phyloP scores from a whole-genome alignment of 805 yeast genomes.

The Vanderwaltozyma tropicalis region DNA sequence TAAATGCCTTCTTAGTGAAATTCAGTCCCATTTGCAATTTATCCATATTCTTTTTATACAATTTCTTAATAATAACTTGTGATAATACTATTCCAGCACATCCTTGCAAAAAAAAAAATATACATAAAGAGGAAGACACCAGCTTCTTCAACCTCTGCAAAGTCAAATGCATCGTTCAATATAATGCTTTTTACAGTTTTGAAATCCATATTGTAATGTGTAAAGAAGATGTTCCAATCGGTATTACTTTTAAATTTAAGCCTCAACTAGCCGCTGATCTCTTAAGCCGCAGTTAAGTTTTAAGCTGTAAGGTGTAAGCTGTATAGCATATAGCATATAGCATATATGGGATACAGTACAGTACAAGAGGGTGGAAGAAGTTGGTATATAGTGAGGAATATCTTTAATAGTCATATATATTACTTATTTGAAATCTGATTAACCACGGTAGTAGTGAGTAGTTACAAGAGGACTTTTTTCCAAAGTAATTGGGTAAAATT shows the following conservation, averaged over 20 bases:
- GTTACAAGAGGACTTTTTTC: slow-evolving; percentile 77
- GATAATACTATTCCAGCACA: slow-evolving; percentile 1
- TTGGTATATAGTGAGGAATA: background rate
- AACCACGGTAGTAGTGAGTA: slow-evolving; percentile 53
- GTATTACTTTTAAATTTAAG: too few relatives aligned
- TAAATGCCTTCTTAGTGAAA: slow-evolving; percentile 50
- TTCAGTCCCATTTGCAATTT: slow-evolving; percentile 36
- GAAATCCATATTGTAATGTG: too few relatives aligned
- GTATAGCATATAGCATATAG: too few relatives aligned
- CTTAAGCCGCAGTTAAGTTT: too few relatives aligned
- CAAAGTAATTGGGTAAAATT: slow-evolving; percentile 64
- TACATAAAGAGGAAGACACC: background rate
- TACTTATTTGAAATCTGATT: too few relatives aligned
- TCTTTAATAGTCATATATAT: background rate
- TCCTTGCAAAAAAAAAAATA: slow-evolving; percentile 4
- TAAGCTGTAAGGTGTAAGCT: too few relatives aligned
- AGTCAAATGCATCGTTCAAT: too few relatives aligned
- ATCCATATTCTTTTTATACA: slow-evolving; percentile 27
- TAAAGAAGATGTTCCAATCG: too few relatives aligned
- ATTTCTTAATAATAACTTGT: background rate
- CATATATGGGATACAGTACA: too few relatives aligned
- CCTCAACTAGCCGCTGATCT: too few relatives aligned
- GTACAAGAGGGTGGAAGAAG: background rate
- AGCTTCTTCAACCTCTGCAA: too few relatives aligned
- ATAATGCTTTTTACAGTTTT: too few relatives aligned